Evolutionary conservation across 192 early-diverging fungal species (phyloP), one percentile per base, ranked within the genome.

Genomic region (Coemansia sp.): DNA sequence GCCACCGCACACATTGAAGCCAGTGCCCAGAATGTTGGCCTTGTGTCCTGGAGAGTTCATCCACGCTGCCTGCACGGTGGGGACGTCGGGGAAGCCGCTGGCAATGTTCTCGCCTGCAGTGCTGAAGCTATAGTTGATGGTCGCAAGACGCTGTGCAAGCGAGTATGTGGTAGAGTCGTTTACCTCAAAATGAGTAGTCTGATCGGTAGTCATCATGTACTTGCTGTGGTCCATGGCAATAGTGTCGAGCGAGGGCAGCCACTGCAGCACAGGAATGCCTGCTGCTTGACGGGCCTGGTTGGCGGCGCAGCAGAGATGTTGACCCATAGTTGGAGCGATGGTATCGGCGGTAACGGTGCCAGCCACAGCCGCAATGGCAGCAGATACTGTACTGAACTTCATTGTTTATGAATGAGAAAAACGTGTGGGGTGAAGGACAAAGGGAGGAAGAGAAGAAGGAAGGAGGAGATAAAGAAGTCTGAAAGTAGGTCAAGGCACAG

Each of bases 1-100:
- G 20, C 74, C 76, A 20, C 85, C 85, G 66, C 81, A 84, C 29
- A 83, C 74, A 33, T 75, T 84, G 63, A 62, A 79, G 32, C 32
- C 58, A 2, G n/a, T 4, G 42, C 62, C 42, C 46, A 86, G 13
- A 46, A 86, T 84, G 81, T 86, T 86, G 45, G 58, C 80, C 5
- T 61, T 19, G 69, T 86, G 85, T 19, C 69, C 76, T 1, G 23
- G 19, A 20, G 82, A 84, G 48, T 71, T 59, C 79, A 86, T 83
- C 85, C 85, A 86, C 7, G 70, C 81, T 4, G 25, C 42, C 19
- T 70, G 63, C 46, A 69, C 61, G 2, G 19, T 15, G 2, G 48
- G 40, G 41, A 75, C 66, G 59, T 41, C 36, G 17, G 14, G 14
- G 46, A 61, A 76, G 52, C 70, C 63, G 23, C 50, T 55, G 58